Evolutionary conservation across 1,284 basidiomycete species (phyloP).

Genomic region (Caloboletus firmus): DNA sequence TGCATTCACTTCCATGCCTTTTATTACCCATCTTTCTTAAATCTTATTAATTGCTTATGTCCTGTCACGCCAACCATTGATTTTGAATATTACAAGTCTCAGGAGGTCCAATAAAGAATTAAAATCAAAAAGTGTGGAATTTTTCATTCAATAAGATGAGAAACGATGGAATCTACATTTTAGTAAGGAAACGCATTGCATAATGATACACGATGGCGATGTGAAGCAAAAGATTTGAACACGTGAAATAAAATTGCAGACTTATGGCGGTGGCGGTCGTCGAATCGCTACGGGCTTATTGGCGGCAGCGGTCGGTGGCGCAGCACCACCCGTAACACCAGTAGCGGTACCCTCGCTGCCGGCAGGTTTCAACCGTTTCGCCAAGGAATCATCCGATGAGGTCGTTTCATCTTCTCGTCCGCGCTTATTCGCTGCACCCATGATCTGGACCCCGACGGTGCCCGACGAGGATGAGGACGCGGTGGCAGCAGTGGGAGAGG

Average conservation of each 20-base stretch:
- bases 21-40: conserved; percentile 3
- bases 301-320: background rate
- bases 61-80: background rate
- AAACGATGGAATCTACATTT: background rate
- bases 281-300: conserved; percentile 34
- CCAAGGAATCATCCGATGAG: conserved; percentile 57
- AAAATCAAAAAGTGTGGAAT: background rate
- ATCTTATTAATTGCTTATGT: conserved; percentile 19
- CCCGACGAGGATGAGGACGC: conserved; percentile 18
- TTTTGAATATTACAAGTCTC: background rate
- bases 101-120: background rate
- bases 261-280: conserved; percentile 30
- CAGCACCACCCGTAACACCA: background rate
- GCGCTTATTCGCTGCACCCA: conserved; percentile 68
- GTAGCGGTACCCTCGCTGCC: conserved; percentile 1
- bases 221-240: background rate
- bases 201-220: conserved; percentile 28
- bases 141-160: background rate
- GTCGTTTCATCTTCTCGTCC: conserved; percentile 54
- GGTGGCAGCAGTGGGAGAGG: conserved; percentile 22
- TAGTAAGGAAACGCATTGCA: conserved; percentile 7
- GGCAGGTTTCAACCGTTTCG: conserved; percentile 68
- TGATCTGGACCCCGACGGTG: conserved; percentile 52
- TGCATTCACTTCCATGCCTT: conserved; percentile 1
- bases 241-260: no score